Evolutionary conservation across 2,329 filamentous ascomycete species (phyloP), one percentile per base, ranked within the genome.

Genomic region (Zarea fungicola): DNA sequence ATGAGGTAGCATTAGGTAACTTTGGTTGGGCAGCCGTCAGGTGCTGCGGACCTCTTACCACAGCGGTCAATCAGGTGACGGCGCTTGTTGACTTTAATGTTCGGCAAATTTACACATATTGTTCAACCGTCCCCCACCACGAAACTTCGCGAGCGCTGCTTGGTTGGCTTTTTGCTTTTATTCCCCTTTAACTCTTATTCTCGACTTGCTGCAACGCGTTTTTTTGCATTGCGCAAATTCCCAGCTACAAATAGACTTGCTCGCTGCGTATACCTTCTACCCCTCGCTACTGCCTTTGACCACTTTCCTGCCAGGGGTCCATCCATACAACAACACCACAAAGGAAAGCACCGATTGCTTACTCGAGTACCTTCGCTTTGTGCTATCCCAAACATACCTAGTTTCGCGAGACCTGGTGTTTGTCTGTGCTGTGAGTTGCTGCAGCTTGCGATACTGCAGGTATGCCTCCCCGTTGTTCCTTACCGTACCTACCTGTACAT

Each of bases 1-100:
- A n/a, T n/a, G n/a, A n/a, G n/a, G n/a, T n/a, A 29, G 6, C n/a
- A 46, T 46, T 46, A 46, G 42, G 34, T 46, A 46, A 46, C 42
- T 32, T 34, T n/a, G n/a, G n/a, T n/a, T n/a, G n/a, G n/a, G n/a
- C n/a, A n/a, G n/a, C n/a, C n/a, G n/a, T n/a, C n/a, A n/a, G 31
- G 31, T 34, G n/a, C 31, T 8, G 31, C n/a, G 14, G 28, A 11
- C 19, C 9, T n/a, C 7, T 26, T 8, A 14, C 22, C 16, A 22
- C 31, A 19, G 6, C 21, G 23, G 47, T 36, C 40, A 40, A 49
- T 49, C 48, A 49, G 41, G 41, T 44, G 48, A 49, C 40, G 16
- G 25, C 32, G 34, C 48, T 44, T 49, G 48, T 49, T 49, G 48
- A 49, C 40, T 49, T 44, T n/a, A 10, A 10, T 29, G 14, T 31